Base-by-base conservation (phyloP, 306 rosid species). In the Abrus precatorius region DNA sequence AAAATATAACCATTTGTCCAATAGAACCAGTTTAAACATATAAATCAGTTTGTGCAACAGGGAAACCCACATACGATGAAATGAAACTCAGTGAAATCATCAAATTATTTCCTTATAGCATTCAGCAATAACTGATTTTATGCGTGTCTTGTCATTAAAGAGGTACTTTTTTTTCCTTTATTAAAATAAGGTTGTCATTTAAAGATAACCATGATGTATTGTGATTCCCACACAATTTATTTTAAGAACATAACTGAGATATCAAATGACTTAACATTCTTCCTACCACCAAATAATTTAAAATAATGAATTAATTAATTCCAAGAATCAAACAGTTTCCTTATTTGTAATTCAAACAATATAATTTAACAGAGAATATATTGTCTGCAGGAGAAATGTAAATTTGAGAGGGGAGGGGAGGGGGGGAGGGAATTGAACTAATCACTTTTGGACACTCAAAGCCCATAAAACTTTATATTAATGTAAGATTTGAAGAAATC, bases 361-460 rank as follows among this genome's bases (percentile, higher is more conserved):
- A 75, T 57, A 30, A 60, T 60, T 48, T 61, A 40, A 60, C 57
- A 44, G 10, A 50, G 64, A 55, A 74, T 61, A 40, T 28, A 54
- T 74, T 74, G 47, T 55, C 70, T 72, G 48, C 20, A 75, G 47
- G 59, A 38, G 47, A 75, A 69, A 68, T n/a, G 77, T 48, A 75
- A 75, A 10, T 7, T 28, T 76, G 28, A 32, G 66, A 14, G 67
- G 43, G 9, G 33, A 61, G 11, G 33, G 33, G 9, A 11, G 5
- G 0, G 9, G 44, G 9, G 68, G 44, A 1, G 5, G 34, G 40
- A 9, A 5, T 50, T 36, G 13, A 44, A 55, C 61, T 34, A 10
- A 34, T 69, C 65, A 36, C 13, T 53, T 70, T 69, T 70, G 74
- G 69, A 72, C 9, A 8, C 29, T 54, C 28, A 48, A 52, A 70